These are phyloP conservation scores for Helianthus annuus DNA, from an alignment of 129 eudicot species.

Conservation along the genomic window DNA sequence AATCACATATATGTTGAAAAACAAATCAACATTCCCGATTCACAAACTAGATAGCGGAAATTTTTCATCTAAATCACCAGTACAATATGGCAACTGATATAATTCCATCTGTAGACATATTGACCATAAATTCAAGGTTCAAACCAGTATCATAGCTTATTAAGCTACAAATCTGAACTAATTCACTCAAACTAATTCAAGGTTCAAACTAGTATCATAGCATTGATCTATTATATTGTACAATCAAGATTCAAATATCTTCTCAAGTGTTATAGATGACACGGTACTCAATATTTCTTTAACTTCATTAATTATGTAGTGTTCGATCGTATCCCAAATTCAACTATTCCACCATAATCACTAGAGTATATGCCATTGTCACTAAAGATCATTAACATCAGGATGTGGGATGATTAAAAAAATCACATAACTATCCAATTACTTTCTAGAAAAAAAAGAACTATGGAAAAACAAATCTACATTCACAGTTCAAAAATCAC, in stretches of 20 bases:
- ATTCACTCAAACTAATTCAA: no score
- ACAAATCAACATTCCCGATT: not conserved
- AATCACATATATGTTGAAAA: not conserved
- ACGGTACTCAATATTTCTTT: not conserved
- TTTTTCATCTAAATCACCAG: no score
- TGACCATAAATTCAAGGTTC: constrained; percentile 6
- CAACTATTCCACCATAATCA: not conserved
- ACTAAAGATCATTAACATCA: not conserved
- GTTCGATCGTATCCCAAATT: not conserved
- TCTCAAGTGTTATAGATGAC: not conserved
- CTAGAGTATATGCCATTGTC: not conserved
- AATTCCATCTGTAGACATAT: constrained; percentile 3
- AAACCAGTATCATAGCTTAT: no score
- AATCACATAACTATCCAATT: not conserved
- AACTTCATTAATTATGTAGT: not conserved
- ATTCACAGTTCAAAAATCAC: not conserved
- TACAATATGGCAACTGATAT: not conserved
- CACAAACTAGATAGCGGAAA: not conserved
- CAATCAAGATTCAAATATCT: not conserved
- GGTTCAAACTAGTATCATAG: no score
- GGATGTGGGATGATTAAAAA: not conserved
- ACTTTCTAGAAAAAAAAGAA: no score
- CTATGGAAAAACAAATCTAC: constrained; percentile 12
- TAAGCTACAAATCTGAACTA: no score
- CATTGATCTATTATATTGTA: no score